Conservation (phyloP, 192 early-diverging fungal genomes). For the Podila clonocystis region DNA sequence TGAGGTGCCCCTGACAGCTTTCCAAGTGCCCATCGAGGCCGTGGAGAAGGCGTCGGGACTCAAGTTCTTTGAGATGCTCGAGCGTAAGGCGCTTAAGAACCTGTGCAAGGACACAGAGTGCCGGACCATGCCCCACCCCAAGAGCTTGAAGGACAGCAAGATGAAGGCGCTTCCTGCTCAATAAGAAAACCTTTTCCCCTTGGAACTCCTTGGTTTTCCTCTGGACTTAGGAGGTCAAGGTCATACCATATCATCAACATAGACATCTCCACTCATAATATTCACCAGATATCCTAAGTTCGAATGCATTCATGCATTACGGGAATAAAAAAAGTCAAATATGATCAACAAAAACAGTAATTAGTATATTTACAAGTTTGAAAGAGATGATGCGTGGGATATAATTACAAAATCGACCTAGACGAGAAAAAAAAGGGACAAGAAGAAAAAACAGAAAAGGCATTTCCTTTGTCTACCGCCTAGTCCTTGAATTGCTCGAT, state of each 20-base stretch:
- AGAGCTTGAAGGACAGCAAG: conserved; percentile 35
- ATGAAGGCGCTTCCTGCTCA: conserved; percentile 36
- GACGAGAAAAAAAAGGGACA: neutral
- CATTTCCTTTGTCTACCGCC: neutral
- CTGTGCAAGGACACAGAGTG: conserved; percentile 61
- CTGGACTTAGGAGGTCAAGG: too few species aligned
- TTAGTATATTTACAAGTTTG: neutral
- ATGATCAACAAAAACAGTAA: neutral
- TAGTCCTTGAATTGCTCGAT: conserved; percentile 27
- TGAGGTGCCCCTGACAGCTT: conserved; percentile 69
- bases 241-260: too few species aligned
- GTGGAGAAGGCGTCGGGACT: conserved; percentile 76
- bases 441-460: neutral
- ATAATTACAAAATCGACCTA: neutral
- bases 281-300: neutral
- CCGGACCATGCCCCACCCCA: conserved; percentile 41
- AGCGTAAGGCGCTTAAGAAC: conserved; percentile 54
- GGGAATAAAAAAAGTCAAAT: neutral
- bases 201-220: too few species aligned
- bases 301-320: too few species aligned
- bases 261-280: too few species aligned
- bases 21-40: conserved; percentile 79
- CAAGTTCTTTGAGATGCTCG: conserved; percentile 73
- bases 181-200: neutral
- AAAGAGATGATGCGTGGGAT: too few species aligned